Evolutionary conservation across 805 yeast species (phyloP).

Genomic region (Candida germanica): DNA sequence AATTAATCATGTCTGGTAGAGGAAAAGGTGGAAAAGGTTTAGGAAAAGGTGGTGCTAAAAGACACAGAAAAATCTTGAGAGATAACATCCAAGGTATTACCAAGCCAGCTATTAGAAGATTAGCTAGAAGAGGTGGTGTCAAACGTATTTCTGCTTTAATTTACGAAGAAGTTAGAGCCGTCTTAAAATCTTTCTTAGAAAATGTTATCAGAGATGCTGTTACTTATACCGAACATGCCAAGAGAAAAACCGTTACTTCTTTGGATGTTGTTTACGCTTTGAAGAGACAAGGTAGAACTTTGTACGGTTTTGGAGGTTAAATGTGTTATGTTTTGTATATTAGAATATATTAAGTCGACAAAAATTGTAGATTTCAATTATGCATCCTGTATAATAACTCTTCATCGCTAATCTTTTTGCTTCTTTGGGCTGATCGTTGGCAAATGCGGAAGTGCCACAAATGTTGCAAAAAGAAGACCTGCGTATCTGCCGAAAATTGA

Average conservation of each 20-base stretch:
- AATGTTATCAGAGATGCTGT: constrained; percentile 98
- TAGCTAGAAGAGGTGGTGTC: constrained; percentile 99
- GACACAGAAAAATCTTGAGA: constrained; percentile 98
- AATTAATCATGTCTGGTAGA: constrained; percentile 85
- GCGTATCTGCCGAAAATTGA: too few relatives aligned
- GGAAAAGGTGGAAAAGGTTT: constrained; percentile 99
- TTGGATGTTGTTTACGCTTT: constrained; percentile 97
- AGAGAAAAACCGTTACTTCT: constrained; percentile 99
- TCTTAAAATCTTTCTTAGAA: constrained; percentile 90
- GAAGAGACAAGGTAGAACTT: constrained; percentile 99
- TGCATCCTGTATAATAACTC: too few relatives aligned
- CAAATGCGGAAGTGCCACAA: too few relatives aligned
- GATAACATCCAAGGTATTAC: constrained; percentile 99
- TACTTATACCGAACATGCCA: constrained; percentile 98
- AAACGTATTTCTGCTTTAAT: constrained; percentile 98
- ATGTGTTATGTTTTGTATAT: constrained; percentile 21
- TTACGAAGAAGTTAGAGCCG: constrained; percentile 98
- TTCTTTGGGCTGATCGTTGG: neutral
- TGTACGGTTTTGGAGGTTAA: constrained; percentile 99
- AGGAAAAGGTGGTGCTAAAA: constrained; percentile 99
- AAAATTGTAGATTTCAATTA: too few relatives aligned
- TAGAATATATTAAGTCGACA: constrained; percentile 23
- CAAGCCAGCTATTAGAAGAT: constrained; percentile 99
- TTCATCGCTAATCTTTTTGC: neutral
- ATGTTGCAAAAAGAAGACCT: too few relatives aligned